Evolutionary conservation across 169 alveolate genomes (phyloP), one percentile per base, ranked within the genome.

Genomic region (Eimeria mitis): DNA sequence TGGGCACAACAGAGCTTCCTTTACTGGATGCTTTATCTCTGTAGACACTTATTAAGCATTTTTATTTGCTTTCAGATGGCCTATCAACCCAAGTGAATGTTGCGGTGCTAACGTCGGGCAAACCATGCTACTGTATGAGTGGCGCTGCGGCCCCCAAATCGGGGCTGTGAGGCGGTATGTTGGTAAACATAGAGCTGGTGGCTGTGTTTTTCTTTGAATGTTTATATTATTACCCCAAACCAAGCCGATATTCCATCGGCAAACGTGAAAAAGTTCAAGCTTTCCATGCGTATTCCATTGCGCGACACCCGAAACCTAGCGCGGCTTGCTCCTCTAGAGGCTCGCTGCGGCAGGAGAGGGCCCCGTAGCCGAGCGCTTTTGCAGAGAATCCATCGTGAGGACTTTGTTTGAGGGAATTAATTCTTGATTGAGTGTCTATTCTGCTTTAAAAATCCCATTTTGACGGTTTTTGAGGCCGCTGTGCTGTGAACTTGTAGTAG

Each of bases 271-370:
- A 75, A 42, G 34, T 75, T 56, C 31, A 40, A 75, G 85, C 56
- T 75, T 75, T 40, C 56, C 56, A 37, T 47, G 14, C 52, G 40
- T 16, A 75, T 40, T 21, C 16, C 34, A n/a, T 59, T 75, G 85
- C 61, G 85, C 61, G 14, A 47, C 85, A 21, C 56, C 61, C 40
- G 56, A 9, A 49, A 79, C 65, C 47, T 56, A 79, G 68, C 89
- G 89, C 89, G 65, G 89, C 89, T 79, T 42, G 89, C 89, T 79
- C 70, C 68, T 37, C 71, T 44, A 49, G 89, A 79, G 89, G 89
- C 89, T 79, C 89, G 68, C 89, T 79, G 89, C 89, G 16, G 59
- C 70, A 79, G 89, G 59, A 44, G 89, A 79, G 89, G 89, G 89
- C 89, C 89, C 89, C 65, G 68, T 79, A 79, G 89, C 71, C 89